Evolutionary conservation across 768 basidiomycete genomes (phyloP).

Genomic region (Termitomyces bulborhizus): DNA sequence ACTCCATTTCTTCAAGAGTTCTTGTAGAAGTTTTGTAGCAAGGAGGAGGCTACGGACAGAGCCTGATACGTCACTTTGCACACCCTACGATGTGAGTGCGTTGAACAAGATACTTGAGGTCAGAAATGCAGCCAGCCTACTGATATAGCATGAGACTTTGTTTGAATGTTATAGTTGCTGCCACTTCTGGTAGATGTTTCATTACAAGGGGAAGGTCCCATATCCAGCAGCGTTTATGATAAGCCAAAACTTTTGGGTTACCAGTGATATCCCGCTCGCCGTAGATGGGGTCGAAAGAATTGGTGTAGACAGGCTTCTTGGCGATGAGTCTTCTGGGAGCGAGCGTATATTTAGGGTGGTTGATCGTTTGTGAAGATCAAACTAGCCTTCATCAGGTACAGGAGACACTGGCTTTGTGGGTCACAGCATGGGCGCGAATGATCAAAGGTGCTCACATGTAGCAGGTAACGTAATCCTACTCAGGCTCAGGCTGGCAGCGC

Average conservation of each 20-base stretch:
- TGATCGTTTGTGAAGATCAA: background rate
- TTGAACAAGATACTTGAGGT: background rate
- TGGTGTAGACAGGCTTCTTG: background rate
- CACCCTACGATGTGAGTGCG: slow-evolving; percentile 12
- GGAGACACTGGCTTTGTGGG: background rate
- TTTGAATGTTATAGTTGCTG: background rate
- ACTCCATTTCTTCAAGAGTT: slow-evolving; percentile 67
- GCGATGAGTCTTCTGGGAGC: no score
- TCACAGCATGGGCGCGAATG: background rate
- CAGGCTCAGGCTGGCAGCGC: no score
- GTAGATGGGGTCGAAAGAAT: background rate
- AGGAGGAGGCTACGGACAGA: slow-evolving; percentile 64
- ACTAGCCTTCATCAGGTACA: background rate
- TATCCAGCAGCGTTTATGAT: background rate
- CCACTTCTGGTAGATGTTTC: background rate
- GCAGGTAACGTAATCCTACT: background rate
- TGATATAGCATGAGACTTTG: background rate
- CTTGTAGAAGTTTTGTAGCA: slow-evolving; percentile 80
- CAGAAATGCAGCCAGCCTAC: background rate
- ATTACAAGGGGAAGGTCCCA: background rate
- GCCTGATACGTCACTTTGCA: slow-evolving; percentile 44
- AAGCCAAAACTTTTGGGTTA: background rate
- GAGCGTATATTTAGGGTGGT: background rate
- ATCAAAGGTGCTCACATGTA: background rate
- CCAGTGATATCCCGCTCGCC: background rate